phyloP scores from a whole-genome alignment of 164 flowering plant species.

The Magnolia officinalis region DNA sequence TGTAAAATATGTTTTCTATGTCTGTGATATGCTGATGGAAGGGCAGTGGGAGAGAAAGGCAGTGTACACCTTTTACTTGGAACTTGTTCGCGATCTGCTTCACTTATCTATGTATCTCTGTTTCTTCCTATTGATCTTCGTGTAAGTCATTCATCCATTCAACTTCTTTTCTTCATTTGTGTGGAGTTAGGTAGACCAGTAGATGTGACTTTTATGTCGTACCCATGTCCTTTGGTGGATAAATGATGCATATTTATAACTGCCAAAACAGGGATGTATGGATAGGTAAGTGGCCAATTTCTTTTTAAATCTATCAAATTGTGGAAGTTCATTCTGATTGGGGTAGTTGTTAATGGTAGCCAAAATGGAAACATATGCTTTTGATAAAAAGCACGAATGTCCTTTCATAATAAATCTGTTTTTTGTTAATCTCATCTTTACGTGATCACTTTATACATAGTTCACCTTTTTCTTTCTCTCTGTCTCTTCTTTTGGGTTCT shows the following conservation, averaged over 20 bases:
- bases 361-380: background rate
- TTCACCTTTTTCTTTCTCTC: background rate
- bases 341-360: background rate
- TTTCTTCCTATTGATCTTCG: constrained; percentile 89
- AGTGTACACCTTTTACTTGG: constrained; percentile 95
- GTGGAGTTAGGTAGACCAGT: background rate
- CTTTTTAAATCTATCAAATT: background rate
- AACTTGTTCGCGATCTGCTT: constrained; percentile 88
- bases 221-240: background rate
- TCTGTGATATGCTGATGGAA: constrained; percentile 97
- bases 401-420: background rate
- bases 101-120: constrained; percentile 95
- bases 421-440: no score
- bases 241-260: background rate
- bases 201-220: background rate
- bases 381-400: background rate
- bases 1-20: constrained; percentile 87
- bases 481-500: background rate
- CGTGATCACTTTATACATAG: no score
- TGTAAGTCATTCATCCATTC: constrained; percentile 54
- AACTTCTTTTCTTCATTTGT: background rate
- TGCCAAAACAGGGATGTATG: background rate
- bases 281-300: background rate
- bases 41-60: constrained; percentile 99
- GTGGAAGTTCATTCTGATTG: background rate